These are phyloP conservation scores for Melanogaster broomeanus DNA, from an alignment of 768 basidiomycete genomes.

Conservation along the genomic window DNA sequence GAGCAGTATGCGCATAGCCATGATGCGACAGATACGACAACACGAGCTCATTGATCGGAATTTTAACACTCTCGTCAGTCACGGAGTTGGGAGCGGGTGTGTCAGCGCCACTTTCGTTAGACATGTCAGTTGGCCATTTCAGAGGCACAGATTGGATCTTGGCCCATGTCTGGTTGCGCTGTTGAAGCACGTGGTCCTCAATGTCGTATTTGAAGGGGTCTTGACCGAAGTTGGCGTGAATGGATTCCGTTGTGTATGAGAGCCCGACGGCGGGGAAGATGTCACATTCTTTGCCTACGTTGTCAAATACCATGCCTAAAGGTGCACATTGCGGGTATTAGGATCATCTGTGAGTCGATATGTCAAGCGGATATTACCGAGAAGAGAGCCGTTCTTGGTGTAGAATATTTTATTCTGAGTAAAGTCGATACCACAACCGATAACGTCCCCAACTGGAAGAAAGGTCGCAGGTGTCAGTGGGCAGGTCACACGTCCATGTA, in stretches of 20 bases:
- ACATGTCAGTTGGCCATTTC: conserved; percentile 39
- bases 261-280: conserved; percentile 90
- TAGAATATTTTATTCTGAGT: conserved; percentile 79
- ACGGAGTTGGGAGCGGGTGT: conserved; percentile 1
- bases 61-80: conserved; percentile 53
- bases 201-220: conserved; percentile 89
- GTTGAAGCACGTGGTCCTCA: conserved; percentile 78
- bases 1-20: conserved; percentile 74
- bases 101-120: conserved; percentile 8
- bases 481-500: neutral
- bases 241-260: conserved; percentile 72
- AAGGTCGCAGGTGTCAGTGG: conserved; percentile 1
- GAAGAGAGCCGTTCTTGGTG: conserved; percentile 80
- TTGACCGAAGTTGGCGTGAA: conserved; percentile 89
- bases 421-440: conserved; percentile 95
- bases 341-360: conserved; percentile 9
- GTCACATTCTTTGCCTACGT: conserved; percentile 62
- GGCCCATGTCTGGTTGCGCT: conserved; percentile 65
- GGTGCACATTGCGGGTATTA: neutral
- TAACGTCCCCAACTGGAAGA: conserved; percentile 71
- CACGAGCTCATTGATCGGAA: conserved; percentile 71
- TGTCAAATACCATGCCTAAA: conserved; percentile 69
- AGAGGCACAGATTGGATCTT: conserved; percentile 62
- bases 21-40: conserved; percentile 82
- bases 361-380: conserved; percentile 45